phyloP scores from a whole-genome alignment of 192 early-diverging fungal species.

The Jimgerdemannia lactiflua region DNA sequence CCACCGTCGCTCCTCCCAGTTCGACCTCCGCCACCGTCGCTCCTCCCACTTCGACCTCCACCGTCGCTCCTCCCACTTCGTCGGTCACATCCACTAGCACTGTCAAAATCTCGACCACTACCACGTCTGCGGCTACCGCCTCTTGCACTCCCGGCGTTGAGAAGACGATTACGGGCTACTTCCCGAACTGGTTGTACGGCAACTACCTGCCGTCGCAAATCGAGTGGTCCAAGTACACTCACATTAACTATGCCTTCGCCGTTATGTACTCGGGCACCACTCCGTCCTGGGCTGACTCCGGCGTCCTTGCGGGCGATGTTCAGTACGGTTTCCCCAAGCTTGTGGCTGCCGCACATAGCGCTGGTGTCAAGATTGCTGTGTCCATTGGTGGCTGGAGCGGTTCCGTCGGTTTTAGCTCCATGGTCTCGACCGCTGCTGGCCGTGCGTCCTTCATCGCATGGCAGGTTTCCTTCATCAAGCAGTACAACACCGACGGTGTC shows the following conservation, averaged over 20 bases:
- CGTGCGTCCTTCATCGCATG: constrained; percentile 55
- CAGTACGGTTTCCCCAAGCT: constrained; percentile 34
- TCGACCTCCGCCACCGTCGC: constrained; percentile 21
- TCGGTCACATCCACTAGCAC: constrained; percentile 4
- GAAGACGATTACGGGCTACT: constrained; percentile 26
- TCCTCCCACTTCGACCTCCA: constrained; percentile 7
- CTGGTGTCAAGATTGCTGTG: constrained; percentile 50
- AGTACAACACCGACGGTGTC: constrained; percentile 60
- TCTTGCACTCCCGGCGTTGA: no score
- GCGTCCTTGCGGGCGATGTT: constrained; percentile 12
- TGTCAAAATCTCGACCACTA: constrained; percentile 10
- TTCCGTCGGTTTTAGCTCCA: constrained; percentile 57
- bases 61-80: constrained; percentile 5
- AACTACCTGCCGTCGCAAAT: constrained; percentile 25
- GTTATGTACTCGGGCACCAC: constrained; percentile 10
- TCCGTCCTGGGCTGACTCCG: constrained; percentile 21
- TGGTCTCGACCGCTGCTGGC: constrained; percentile 43
- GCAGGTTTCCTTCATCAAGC: constrained; percentile 49
- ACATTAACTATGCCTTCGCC: constrained; percentile 37
- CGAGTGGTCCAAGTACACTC: constrained; percentile 28
- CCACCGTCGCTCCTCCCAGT: constrained; percentile 18
- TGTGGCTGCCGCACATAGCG: constrained; percentile 39
- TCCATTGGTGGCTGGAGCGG: constrained; percentile 79
- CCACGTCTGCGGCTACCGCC: constrained; percentile 9
- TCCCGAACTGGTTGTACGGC: constrained; percentile 38